Conservation (phyloP, 192 early-diverging fungal species). For the Entophlyctis helioformis region DNA sequence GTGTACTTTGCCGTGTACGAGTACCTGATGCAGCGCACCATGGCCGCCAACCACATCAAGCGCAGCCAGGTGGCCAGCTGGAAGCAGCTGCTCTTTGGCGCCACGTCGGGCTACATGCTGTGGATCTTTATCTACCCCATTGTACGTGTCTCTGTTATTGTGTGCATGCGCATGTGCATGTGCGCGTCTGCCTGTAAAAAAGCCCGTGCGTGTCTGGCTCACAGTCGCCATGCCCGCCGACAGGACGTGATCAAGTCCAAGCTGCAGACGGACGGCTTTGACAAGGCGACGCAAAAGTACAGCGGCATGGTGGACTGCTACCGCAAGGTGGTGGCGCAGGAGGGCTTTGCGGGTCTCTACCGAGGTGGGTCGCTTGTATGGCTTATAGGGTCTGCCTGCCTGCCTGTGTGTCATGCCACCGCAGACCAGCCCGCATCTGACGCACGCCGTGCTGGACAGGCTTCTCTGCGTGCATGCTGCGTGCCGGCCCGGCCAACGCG, state of each 20-base stretch:
- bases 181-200: no score
- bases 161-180: no score
- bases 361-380: no score
- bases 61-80: slow-evolving; percentile 62
- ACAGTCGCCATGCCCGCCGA: no score
- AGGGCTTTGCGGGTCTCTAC: slow-evolving; percentile 82
- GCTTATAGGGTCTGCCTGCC: no score
- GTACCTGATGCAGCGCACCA: slow-evolving; percentile 64
- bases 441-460: no score
- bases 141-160: no score
- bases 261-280: slow-evolving; percentile 85
- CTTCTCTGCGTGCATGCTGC: slow-evolving; percentile 63
- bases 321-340: slow-evolving; percentile 57
- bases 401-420: no score
- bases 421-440: no score
- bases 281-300: slow-evolving; percentile 51
- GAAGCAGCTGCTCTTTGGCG: slow-evolving; percentile 74
- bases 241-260: slow-evolving; percentile 87
- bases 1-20: slow-evolving; percentile 93
- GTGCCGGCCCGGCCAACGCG: slow-evolving; percentile 90
- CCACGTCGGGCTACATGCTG: slow-evolving; percentile 69
- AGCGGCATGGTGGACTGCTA: slow-evolving; percentile 66
- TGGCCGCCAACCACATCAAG: slow-evolving; percentile 41
- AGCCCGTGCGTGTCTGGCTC: no score
- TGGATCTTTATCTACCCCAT: slow-evolving; percentile 84